Conservation (phyloP, 257 asterid genomes). For the Penstemon davidsonii region DNA sequence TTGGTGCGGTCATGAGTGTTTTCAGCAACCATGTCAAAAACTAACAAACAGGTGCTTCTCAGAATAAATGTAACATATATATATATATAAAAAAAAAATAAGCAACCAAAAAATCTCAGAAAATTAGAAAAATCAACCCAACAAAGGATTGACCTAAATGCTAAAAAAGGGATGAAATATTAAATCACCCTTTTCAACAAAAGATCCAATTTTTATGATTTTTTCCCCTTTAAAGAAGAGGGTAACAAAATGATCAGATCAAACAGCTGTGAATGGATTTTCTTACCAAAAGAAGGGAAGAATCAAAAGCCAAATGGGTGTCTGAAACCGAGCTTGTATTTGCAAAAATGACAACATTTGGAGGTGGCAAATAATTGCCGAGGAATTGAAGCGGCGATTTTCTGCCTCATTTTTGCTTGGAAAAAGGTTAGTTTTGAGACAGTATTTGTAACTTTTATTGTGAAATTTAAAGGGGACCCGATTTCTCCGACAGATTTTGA, state of each 20-base stretch:
- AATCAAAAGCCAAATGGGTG: constrained; percentile 48
- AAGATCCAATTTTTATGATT: constrained; percentile 9
- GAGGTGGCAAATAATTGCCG: constrained; percentile 41
- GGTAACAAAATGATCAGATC: constrained; percentile 8
- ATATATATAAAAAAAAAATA: too few species aligned
- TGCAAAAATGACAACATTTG: constrained; percentile 19
- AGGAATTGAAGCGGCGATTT: constrained; percentile 27
- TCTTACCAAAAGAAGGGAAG: constrained; percentile 44
- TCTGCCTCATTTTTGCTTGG: constrained; percentile 40
- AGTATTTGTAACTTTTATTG: not conserved
- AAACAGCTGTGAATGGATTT: constrained; percentile 33
- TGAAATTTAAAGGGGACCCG: constrained; percentile 16
- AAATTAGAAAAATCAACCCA: too few species aligned
- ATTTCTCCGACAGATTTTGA: constrained; percentile 40
- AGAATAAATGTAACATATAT: too few species aligned
- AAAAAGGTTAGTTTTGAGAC: too few species aligned
- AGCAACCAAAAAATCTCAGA: not conserved
- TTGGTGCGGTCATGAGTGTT: constrained; percentile 24
- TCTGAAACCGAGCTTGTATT: constrained; percentile 34
- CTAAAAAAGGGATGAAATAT: not conserved
- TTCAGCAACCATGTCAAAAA: too few species aligned
- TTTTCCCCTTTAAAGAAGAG: constrained; percentile 25
- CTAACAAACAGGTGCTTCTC: too few species aligned
- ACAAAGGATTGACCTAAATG: not conserved
- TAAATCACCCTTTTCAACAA: constrained; percentile 8